These are phyloP conservation scores for Naganishia sp. DNA, from an alignment of 1,284 basidiomycete genomes.

Conservation along the genomic window DNA sequence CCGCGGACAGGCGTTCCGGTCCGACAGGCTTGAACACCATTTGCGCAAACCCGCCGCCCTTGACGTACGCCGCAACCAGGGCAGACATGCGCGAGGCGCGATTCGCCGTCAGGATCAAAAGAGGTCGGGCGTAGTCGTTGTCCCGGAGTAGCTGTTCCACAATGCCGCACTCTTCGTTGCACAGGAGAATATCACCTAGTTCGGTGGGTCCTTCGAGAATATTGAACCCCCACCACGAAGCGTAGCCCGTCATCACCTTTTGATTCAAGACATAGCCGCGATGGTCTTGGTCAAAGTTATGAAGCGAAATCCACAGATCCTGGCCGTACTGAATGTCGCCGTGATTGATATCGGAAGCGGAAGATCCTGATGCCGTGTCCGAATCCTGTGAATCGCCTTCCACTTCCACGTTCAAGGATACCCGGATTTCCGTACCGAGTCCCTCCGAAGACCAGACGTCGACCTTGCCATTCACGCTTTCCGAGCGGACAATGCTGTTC, in stretches of 20 bases:
- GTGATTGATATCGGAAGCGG: background rate
- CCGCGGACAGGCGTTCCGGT: slow-evolving; percentile 58
- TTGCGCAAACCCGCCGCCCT: slow-evolving; percentile 80
- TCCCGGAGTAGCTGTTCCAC: slow-evolving; percentile 58
- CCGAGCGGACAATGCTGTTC: slow-evolving; percentile 78
- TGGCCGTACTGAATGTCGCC: slow-evolving; percentile 15
- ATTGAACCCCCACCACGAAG: slow-evolving; percentile 77
- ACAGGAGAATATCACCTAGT: slow-evolving; percentile 71
- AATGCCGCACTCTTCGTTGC: slow-evolving; percentile 74
- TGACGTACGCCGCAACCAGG: slow-evolving; percentile 69
- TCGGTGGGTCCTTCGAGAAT: slow-evolving; percentile 56
- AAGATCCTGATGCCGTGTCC: slow-evolving; percentile 11
- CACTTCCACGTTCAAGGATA: slow-evolving; percentile 76
- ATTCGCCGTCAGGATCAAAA: slow-evolving; percentile 33
- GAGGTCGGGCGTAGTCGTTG: slow-evolving; percentile 16
- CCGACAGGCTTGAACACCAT: slow-evolving; percentile 87
- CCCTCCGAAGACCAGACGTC: slow-evolving; percentile 65
- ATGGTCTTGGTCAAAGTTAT: slow-evolving; percentile 70
- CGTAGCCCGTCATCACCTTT: slow-evolving; percentile 67
- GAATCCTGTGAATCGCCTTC: slow-evolving; percentile 39
- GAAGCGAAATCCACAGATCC: slow-evolving; percentile 60
- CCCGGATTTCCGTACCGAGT: slow-evolving; percentile 88
- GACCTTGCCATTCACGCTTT: slow-evolving; percentile 78
- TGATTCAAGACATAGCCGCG: slow-evolving; percentile 69
- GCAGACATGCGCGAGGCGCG: slow-evolving; percentile 57